A percentile compares a stretch with the other conserved stretches of the same genome.
Evolutionary conservation across 306 rosid species (phyloP).

Genomic region (Dryas octopetala): DNA sequence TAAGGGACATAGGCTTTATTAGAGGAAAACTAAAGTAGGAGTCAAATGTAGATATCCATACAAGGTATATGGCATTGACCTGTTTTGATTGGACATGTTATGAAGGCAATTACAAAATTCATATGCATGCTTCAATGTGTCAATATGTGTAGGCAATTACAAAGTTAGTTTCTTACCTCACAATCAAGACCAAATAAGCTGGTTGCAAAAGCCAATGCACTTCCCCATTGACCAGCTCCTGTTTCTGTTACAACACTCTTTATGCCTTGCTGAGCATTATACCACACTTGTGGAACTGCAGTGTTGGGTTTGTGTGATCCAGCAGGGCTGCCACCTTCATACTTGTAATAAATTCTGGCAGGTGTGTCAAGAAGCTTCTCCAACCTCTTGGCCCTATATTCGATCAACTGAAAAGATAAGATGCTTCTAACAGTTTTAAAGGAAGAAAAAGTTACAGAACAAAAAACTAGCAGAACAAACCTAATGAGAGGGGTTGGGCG

Average conservation of each 20-base stretch:
- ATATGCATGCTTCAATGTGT: not conserved
- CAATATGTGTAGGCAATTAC: not conserved
- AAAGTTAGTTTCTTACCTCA: slow-evolving; percentile 49
- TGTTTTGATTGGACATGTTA: too few species aligned
- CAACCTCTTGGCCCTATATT: slow-evolving; percentile 82
- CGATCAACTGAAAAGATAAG: slow-evolving; percentile 14
- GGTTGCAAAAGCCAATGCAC: slow-evolving; percentile 89
- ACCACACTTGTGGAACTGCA: slow-evolving; percentile 94
- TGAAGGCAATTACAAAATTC: not conserved
- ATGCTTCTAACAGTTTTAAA: slow-evolving; percentile 18
- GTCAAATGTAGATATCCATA: too few species aligned
- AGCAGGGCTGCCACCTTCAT: slow-evolving; percentile 94
- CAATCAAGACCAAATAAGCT: slow-evolving; percentile 85
- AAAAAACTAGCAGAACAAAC: slow-evolving; percentile 32
- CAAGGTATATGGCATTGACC: too few species aligned
- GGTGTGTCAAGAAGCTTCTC: slow-evolving; percentile 92
- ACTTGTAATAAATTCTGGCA: slow-evolving; percentile 91
- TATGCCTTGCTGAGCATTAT: slow-evolving; percentile 76
- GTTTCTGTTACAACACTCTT: slow-evolving; percentile 94
- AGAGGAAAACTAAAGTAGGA: not conserved
- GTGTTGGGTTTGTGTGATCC: slow-evolving; percentile 96
- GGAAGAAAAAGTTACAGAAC: not conserved
- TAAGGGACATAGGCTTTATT: not conserved
- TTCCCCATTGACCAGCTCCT: slow-evolving; percentile 99
- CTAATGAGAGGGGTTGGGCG: slow-evolving; percentile 96